Evolutionary conservation across 2,329 filamentous ascomycete species (phyloP), one percentile per base, ranked within the genome.

Genomic region (Capronia coronata): DNA sequence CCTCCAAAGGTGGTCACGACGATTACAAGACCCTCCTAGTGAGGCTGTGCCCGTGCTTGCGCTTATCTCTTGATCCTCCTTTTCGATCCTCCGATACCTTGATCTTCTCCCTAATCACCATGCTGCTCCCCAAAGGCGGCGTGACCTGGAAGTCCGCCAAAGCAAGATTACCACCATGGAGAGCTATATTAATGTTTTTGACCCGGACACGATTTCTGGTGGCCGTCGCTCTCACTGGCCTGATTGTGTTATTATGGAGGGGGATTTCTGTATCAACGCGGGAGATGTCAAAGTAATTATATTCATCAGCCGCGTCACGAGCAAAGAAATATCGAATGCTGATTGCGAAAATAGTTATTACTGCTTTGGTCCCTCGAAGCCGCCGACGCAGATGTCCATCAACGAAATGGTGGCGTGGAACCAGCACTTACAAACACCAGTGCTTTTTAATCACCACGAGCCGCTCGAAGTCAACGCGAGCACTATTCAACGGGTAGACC

Each of bases 201-300:
- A 87, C 86, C 55, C 81, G 82, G 65, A 87, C 88, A 58, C 80
- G 88, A 48, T 84, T 94, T 59, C 73, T 96, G 56, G 71, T 93
- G 46, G 78, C 86, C 40, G 70, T 93, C 53, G 84, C 82, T 45
- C 61, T 93, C 44, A 75, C 80, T 23, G 82, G 84, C 48, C 72
- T 87, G 58, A 66, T 94, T 56, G 66, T 95, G 67, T 75, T 96
- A 71, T 68, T 95, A 81, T 97, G 89, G 87, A 84, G 87, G 67
- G 86, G 87, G 57, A 80, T 96, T 61, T 82, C 83, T 64, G 82
- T 79, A 52, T 87, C 87, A 8, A 86, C 88, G 30, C 82, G 82
- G 38, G 87, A 94, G 65, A 87, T 95, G 82, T 88, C 94, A 75
- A 94, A 83, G 91, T 96, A 76, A n/a, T n/a, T n/a, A n/a, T n/a